Conservation (phyloP, 2,329 filamentous ascomycete species). For the Pseudonectria buxi region DNA sequence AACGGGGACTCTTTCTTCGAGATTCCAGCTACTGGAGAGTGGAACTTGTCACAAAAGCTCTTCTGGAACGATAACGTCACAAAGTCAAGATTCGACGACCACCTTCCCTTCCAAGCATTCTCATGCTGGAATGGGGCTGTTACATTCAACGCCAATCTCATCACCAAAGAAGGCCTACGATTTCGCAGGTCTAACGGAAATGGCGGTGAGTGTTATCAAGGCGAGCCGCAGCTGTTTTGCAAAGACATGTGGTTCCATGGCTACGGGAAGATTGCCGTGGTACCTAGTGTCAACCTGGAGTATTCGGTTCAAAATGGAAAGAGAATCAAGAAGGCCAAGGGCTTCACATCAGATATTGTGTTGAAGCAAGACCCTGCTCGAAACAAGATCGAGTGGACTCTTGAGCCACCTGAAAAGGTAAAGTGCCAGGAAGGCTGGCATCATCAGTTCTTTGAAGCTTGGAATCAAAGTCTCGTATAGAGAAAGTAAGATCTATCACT, state of each 20-base stretch:
- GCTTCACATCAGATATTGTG: slow-evolving; percentile 36
- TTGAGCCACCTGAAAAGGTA: slow-evolving; percentile 37
- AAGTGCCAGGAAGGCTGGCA: slow-evolving; percentile 40
- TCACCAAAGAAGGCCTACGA: slow-evolving; percentile 35
- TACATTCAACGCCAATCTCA: slow-evolving; percentile 39
- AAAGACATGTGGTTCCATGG: slow-evolving; percentile 50
- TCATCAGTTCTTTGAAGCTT: slow-evolving; percentile 35
- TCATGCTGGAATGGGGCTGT: slow-evolving; percentile 55
- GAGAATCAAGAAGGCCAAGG: slow-evolving; percentile 43
- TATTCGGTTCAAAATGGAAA: slow-evolving; percentile 41
- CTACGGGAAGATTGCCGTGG: slow-evolving; percentile 46
- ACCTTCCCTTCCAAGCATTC: slow-evolving; percentile 52
- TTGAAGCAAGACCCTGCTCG: slow-evolving; percentile 19
- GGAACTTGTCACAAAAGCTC: slow-evolving; percentile 41
- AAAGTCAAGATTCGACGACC: slow-evolving; percentile 23
- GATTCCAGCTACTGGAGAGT: slow-evolving; percentile 42
- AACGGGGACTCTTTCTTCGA: slow-evolving; percentile 50
- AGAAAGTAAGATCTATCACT: no score
- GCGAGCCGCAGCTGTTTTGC: slow-evolving; percentile 49
- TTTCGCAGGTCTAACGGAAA: slow-evolving; percentile 33
- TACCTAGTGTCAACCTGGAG: slow-evolving; percentile 49
- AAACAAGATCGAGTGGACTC: slow-evolving; percentile 35
- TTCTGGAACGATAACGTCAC: slow-evolving; percentile 44
- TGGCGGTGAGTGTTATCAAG: slow-evolving; percentile 42
- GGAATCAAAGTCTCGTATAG: slow-evolving; percentile 13